Conservation (phyloP, 345 rosid species). For the Melastoma malabathricum region DNA sequence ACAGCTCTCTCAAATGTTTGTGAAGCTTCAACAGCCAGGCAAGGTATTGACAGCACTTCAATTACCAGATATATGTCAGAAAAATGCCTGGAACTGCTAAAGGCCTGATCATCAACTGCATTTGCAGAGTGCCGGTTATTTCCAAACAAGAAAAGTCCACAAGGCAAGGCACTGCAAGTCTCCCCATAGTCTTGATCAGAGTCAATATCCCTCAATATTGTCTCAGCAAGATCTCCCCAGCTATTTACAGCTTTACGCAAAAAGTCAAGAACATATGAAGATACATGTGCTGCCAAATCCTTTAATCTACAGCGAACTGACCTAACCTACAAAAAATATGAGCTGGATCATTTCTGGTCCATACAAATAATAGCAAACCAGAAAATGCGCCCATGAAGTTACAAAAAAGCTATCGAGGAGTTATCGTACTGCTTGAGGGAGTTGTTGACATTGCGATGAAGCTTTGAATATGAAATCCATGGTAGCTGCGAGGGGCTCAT, state of each 20-base stretch:
- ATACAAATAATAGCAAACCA: constrained; percentile 2
- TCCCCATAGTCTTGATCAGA: constrained; percentile 52
- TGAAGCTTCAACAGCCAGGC: constrained; percentile 78
- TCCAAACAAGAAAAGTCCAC: constrained; percentile 46
- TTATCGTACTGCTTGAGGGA: constrained; percentile 73
- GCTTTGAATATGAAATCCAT: constrained; percentile 80
- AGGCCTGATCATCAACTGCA: constrained; percentile 39
- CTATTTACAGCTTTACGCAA: constrained; percentile 79
- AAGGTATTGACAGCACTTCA: constrained; percentile 86
- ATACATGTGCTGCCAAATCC: constrained; percentile 61
- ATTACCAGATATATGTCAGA: constrained; percentile 76
- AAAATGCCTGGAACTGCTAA: constrained; percentile 37
- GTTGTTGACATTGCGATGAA: constrained; percentile 80
- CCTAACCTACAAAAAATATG: constrained; percentile 49
- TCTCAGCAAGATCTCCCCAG: constrained; percentile 80
- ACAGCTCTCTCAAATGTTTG: constrained; percentile 92
- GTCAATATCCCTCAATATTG: constrained; percentile 71
- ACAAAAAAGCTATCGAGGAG: neutral
- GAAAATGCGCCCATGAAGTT: constrained; percentile 7
- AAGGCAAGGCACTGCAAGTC: constrained; percentile 30
- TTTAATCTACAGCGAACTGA: constrained; percentile 76
- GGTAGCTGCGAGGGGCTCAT: constrained; percentile 66
- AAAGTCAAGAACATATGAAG: constrained; percentile 70
- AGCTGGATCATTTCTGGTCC: neutral
- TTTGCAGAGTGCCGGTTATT: constrained; percentile 43